Conservation (phyloP, 75 land plant genomes). For the Pseudotsuga menziesii region DNA sequence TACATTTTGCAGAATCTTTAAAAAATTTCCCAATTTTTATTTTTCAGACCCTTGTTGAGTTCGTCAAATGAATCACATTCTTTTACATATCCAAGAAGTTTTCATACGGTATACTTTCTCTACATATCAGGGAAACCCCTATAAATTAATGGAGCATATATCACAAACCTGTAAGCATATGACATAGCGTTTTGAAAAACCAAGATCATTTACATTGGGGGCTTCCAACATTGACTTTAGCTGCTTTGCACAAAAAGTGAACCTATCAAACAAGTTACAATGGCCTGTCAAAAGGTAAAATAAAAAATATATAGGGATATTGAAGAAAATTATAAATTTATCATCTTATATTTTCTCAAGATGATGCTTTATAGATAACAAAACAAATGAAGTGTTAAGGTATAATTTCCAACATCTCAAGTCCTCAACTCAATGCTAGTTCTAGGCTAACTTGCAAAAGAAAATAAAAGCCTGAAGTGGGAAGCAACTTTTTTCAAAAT, state of each 20-base stretch:
- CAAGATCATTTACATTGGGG: conserved; percentile 47
- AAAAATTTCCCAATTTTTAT: no score
- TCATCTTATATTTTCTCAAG: background rate
- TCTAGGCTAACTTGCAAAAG: background rate
- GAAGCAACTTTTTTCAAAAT: no score
- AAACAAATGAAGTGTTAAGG: background rate
- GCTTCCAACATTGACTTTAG: conserved; percentile 36
- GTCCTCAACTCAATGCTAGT: conserved; percentile 3
- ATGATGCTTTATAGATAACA: background rate
- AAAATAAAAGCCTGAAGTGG: background rate
- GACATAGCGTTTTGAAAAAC: conserved; percentile 49
- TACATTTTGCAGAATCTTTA: no score
- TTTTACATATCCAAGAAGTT: background rate
- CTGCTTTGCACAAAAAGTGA: conserved; percentile 36
- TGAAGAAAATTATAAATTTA: background rate
- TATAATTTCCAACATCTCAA: background rate
- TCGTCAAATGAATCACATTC: background rate
- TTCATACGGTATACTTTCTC: background rate
- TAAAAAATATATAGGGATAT: background rate
- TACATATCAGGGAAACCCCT: background rate
- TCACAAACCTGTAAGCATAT: conserved; percentile 41
- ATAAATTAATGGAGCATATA: no score
- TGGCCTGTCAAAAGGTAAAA: background rate
- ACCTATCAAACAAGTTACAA: conserved; percentile 19
- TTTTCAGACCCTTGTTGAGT: no score